These are phyloP conservation scores for Auricularia sp. DNA, from an alignment of 768 basidiomycete species.

Conservation along the genomic window DNA sequence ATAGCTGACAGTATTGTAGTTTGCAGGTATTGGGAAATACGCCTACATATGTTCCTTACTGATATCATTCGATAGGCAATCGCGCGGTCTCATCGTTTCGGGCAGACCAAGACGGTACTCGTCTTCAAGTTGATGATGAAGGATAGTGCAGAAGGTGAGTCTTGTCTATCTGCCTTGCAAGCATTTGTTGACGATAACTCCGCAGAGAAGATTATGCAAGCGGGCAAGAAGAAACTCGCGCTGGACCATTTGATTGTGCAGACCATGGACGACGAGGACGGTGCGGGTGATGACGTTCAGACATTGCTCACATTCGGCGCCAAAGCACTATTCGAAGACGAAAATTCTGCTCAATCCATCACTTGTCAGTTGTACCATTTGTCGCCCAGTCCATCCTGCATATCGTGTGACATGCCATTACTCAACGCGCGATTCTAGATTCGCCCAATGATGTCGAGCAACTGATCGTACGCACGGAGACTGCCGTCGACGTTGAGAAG, in stretches of 20 bases:
- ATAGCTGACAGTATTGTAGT: background rate
- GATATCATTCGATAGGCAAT: conserved; percentile 57
- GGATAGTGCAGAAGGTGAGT: conserved; percentile 75
- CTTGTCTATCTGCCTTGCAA: too few relatives aligned
- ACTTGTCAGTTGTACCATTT: conserved; percentile 38
- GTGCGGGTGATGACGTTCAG: conserved; percentile 67
- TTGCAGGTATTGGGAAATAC: background rate
- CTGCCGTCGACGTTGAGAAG: conserved; percentile 50
- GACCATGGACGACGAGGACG: conserved; percentile 83
- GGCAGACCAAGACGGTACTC: conserved; percentile 87
- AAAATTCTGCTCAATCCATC: conserved; percentile 52
- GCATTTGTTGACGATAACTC: conserved; percentile 2
- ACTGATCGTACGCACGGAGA: conserved; percentile 77
- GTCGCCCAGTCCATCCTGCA: background rate
- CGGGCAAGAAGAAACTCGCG: conserved; percentile 91
- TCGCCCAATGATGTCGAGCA: conserved; percentile 74
- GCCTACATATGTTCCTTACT: background rate
- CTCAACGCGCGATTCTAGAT: conserved; percentile 31
- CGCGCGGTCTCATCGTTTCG: conserved; percentile 86
- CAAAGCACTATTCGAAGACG: conserved; percentile 68
- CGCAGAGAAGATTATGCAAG: conserved; percentile 80
- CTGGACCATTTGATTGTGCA: conserved; percentile 93
- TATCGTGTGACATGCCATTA: background rate
- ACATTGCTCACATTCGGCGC: conserved; percentile 87
- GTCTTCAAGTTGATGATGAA: conserved; percentile 97